Evolutionary conservation across 1,139 yeast species (phyloP).

Genomic region (Yamadazyma siamensis): DNA sequence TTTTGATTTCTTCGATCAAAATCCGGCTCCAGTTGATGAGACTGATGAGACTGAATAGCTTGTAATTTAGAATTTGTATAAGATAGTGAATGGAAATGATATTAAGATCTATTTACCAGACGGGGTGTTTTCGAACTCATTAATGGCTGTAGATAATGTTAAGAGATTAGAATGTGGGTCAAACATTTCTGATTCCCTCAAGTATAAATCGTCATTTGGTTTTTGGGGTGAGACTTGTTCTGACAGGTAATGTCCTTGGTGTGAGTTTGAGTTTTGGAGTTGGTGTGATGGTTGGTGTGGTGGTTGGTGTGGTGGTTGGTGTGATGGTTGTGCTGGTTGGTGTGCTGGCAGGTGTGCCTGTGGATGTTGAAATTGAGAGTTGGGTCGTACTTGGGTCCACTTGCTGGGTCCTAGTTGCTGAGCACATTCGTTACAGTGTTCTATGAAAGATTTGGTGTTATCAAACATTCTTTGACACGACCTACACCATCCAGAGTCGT

Average conservation of each 20-base stretch:
- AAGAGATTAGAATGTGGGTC: slow-evolving; percentile 15
- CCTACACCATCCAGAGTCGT: slow-evolving; percentile 65
- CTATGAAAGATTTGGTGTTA: slow-evolving; percentile 55
- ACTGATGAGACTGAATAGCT: slow-evolving; percentile 10
- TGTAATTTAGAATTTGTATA: slow-evolving; percentile 1
- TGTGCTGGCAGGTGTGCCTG: neutral
- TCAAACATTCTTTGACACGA: slow-evolving; percentile 58
- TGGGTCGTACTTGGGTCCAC: slow-evolving; percentile 17
- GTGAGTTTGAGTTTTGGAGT: slow-evolving; percentile 1
- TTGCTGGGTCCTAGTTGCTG: slow-evolving; percentile 24
- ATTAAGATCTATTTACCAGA: neutral
- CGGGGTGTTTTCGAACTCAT: slow-evolving; percentile 10
- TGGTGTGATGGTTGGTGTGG: too few species aligned
- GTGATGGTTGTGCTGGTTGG: neutral
- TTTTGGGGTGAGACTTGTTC: slow-evolving; percentile 1
- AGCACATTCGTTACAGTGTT: slow-evolving; percentile 68
- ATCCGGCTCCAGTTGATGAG: slow-evolving; percentile 17
- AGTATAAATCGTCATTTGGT: slow-evolving; percentile 3
- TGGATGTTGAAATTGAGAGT: neutral
- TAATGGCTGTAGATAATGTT: slow-evolving; percentile 14
- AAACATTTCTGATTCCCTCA: slow-evolving; percentile 8
- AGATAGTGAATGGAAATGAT: neutral
- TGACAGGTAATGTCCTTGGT: neutral
- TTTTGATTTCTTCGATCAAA: slow-evolving; percentile 52
- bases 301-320: too few species aligned